Conservation (phyloP, 371 early-diverging fungal species). For the Mucor piriformis region DNA sequence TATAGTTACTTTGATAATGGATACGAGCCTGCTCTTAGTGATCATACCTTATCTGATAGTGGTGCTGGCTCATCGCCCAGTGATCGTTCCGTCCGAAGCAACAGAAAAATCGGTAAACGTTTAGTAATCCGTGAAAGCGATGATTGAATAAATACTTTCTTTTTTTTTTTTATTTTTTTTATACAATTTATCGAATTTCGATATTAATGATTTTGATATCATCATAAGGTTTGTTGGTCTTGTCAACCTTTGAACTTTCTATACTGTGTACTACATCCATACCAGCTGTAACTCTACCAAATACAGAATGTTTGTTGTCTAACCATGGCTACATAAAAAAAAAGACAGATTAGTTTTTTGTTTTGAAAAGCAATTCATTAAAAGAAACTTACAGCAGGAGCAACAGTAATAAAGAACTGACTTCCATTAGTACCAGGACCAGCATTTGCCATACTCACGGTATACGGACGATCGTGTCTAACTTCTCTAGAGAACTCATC, state of each 20-base stretch:
- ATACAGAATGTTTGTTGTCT: conserved; percentile 96
- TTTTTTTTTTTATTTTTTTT: background rate
- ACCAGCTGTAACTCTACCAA: conserved; percentile 94
- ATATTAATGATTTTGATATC: conserved; percentile 74
- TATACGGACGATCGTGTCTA: conserved; percentile 88
- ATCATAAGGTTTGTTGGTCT: conserved; percentile 80
- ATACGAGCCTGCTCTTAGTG: conserved; percentile 21
- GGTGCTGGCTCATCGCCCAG: conserved; percentile 14
- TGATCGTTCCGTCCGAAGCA: background rate
- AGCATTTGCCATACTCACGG: conserved; percentile 97
- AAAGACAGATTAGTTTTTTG: background rate
- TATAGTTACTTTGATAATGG: conserved; percentile 62
- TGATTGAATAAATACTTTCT: conserved; percentile 14
- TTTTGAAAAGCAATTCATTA: background rate
- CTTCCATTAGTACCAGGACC: conserved; percentile 93
- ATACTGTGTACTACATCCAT: conserved; percentile 93
- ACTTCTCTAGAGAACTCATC: conserved; percentile 89
- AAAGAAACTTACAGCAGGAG: conserved; percentile 64
- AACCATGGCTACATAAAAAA: conserved; percentile 77
- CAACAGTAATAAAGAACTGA: conserved; percentile 99
- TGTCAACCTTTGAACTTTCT: conserved; percentile 76
- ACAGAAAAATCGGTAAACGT: conserved; percentile 42
- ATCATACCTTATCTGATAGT: conserved; percentile 18
- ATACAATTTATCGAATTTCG: conserved; percentile 58
- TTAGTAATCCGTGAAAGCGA: conserved; percentile 41